These are phyloP conservation scores for Asterella californica DNA, from an alignment of 225 moss, liverwort and hornwort genomes.

Conservation along the genomic window DNA sequence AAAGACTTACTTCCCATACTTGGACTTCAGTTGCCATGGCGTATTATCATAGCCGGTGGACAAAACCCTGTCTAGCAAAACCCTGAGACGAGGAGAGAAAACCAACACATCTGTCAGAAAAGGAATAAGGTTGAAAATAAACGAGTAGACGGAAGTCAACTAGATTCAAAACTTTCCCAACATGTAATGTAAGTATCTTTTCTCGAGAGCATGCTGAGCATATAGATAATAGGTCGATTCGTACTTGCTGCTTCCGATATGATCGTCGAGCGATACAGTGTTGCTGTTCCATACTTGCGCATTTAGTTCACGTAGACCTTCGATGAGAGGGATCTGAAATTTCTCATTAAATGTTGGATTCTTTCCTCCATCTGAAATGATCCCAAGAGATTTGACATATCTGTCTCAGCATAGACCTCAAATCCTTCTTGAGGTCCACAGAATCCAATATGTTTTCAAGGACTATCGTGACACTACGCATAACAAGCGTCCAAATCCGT, in stretches of 20 bases:
- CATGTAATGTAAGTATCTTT: no score
- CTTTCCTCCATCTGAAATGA: constrained; percentile 71
- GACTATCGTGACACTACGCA: neutral
- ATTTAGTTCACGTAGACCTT: constrained; percentile 75
- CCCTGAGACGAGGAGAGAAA: constrained; percentile 38
- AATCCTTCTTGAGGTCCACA: neutral
- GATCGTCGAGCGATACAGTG: constrained; percentile 63
- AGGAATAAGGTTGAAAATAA: neutral
- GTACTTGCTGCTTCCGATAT: constrained; percentile 73
- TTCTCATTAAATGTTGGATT: constrained; percentile 82
- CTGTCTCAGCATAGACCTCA: neutral
- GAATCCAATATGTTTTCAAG: neutral
- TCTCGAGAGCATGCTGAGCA: no score
- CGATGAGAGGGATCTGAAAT: constrained; percentile 68
- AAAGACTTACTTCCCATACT: constrained; percentile 46
- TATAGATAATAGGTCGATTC: neutral
- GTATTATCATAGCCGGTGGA: constrained; percentile 67
- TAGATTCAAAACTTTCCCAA: no score
- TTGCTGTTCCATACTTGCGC: constrained; percentile 88
- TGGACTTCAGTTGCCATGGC: constrained; percentile 58
- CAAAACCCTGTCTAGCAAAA: constrained; percentile 61
- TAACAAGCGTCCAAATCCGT: neutral
- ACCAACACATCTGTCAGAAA: neutral
- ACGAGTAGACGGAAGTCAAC: no score
- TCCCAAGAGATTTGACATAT: neutral